A percentile compares a stretch with the other conserved stretches of the same genome.
Conservation (phyloP, 2,329 filamentous ascomycete species). For the Didymella sp. region DNA sequence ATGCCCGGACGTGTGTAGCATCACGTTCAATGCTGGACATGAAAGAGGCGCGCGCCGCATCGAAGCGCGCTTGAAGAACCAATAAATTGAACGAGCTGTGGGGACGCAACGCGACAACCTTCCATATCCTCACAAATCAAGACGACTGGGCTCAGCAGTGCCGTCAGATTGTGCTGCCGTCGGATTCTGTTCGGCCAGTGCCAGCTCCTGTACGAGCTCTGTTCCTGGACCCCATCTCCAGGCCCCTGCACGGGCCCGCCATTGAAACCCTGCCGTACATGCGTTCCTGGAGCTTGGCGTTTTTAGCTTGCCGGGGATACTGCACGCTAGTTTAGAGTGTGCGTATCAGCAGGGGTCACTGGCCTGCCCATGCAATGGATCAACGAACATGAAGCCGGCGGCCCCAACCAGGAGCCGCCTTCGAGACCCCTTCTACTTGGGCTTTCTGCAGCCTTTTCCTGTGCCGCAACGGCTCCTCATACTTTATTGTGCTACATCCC, state of each 20-base stretch:
- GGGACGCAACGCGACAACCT: constrained; percentile 14
- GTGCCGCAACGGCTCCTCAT: constrained; percentile 36
- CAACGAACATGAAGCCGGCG: constrained; percentile 38
- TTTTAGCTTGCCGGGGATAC: constrained; percentile 26
- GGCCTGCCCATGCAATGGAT: constrained; percentile 37
- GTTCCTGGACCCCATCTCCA: constrained; percentile 37
- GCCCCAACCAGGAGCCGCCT: constrained; percentile 41
- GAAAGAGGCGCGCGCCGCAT: neutral
- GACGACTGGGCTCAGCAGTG: constrained; percentile 9
- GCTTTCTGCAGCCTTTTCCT: constrained; percentile 31
- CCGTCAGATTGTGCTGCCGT: constrained; percentile 8
- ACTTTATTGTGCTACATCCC: constrained; percentile 41
- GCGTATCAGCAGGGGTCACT: constrained; percentile 35
- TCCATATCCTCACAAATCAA: constrained; percentile 16
- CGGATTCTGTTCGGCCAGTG: constrained; percentile 29
- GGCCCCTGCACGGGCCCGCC: constrained; percentile 32
- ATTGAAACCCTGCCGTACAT: constrained; percentile 31
- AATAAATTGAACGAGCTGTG: constrained; percentile 1
- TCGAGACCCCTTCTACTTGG: constrained; percentile 34
- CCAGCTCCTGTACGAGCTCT: constrained; percentile 23
- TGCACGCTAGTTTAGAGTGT: constrained; percentile 30
- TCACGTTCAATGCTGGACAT: neutral
- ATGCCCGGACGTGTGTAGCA: neutral
- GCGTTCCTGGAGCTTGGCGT: constrained; percentile 30
- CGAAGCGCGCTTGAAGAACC: constrained; percentile 9